Base-by-base conservation (phyloP, 2,329 filamentous ascomycete species). In the Amesomyces nigricolor region DNA sequence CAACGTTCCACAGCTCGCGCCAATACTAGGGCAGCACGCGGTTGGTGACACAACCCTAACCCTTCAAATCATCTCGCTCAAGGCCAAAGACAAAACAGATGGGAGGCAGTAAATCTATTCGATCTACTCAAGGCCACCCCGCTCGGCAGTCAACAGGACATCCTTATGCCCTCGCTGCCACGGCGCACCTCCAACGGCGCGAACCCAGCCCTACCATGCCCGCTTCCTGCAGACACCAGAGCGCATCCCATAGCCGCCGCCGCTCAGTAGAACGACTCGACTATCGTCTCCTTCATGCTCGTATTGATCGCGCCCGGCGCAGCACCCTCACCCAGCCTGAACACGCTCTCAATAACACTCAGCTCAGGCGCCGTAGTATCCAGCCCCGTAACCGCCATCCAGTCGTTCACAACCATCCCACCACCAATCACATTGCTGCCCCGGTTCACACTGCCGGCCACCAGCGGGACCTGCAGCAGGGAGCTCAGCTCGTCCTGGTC, bases 291-390 rank as follows among this genome's bases (percentile, higher is more conserved):
- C 82, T 96, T 97, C 78, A 96, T 86, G 64, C 77, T 85, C 51
- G 85, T 88, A 71, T 89, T 89, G 75, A 92, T 90, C 66, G 82
- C 85, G 67, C 83, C 83, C 49, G 90, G 86, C 6, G 83, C 89
- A 63, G 85, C 80, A 52, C 89, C 91, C 78, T 97, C 92, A 61
- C 91, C 91, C 46, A 99, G 78, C 66, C 91, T 84, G 79, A 99
- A 99, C 62, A 99, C 91, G 66, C 86, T 91, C 80, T 99, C 94
- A 55, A 99, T 83, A 57, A 99, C 94, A 68, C 90, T 95, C 66
- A 99, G 78, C 77, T 99, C 94, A 1, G 94, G 97, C n/a, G 92
- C 91, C 17, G 91, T 96, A 45, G 92, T 96, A 71, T 96, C 91
- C 61, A 96, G 79, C 22, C 91, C 91, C 5, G 91, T 95, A 30